Conservation (phyloP, 495 filamentous ascomycete species). For the Aspergillus haitiensis region DNA sequence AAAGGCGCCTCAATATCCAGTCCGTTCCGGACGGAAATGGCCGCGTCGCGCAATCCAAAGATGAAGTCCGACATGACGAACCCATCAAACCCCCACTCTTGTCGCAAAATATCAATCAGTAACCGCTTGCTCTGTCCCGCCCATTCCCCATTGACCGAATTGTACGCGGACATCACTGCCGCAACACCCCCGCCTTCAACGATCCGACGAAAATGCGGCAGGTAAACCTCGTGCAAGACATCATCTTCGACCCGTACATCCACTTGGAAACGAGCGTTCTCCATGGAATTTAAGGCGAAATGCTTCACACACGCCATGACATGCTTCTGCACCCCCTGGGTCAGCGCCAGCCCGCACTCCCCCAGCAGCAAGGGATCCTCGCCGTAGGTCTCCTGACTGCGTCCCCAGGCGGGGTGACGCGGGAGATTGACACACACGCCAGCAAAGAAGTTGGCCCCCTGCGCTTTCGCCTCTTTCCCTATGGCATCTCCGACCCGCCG, state of each 20-base stretch:
- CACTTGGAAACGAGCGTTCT: constrained; percentile 21
- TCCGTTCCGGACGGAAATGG: constrained; percentile 18
- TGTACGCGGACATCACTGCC: constrained; percentile 22
- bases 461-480: constrained; percentile 24
- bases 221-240: constrained; percentile 20
- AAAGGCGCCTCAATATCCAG: constrained; percentile 30
- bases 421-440: constrained; percentile 27
- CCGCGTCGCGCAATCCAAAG: constrained; percentile 24
- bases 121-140: constrained; percentile 18
- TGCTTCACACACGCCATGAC: constrained; percentile 27
- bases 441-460: constrained; percentile 25
- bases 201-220: constrained; percentile 18
- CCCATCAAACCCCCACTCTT: constrained; percentile 22
- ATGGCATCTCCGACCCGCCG: constrained; percentile 21
- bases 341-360: constrained; percentile 16
- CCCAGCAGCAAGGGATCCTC: constrained; percentile 22
- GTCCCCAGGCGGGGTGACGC: constrained; percentile 24
- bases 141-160: constrained; percentile 25
- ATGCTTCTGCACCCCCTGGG: constrained; percentile 18
- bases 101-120: constrained; percentile 20
- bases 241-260: constrained; percentile 21
- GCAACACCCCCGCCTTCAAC: constrained; percentile 18
- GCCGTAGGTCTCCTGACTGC: constrained; percentile 22
- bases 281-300: constrained; percentile 25
- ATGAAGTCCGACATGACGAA: constrained; percentile 24